Evolutionary conservation across 2,329 filamentous ascomycete genomes (phyloP).

Genomic region (Colletotrichum horii): DNA sequence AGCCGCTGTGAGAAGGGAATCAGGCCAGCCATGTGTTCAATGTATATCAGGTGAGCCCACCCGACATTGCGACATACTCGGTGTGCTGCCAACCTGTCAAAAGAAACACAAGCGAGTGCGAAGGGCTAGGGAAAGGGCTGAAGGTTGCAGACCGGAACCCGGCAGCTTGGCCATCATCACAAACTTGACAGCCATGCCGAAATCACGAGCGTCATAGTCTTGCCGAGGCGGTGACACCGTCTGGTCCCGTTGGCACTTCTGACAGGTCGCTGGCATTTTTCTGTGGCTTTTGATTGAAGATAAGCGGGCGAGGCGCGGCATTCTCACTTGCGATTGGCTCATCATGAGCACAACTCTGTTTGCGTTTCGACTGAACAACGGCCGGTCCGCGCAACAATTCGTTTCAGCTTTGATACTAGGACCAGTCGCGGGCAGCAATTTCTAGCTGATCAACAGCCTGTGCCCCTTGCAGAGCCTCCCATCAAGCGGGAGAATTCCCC

Average conservation of each 20-base stretch:
- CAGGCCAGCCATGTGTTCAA: not conserved
- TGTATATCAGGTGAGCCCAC: not conserved
- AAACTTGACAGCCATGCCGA: not conserved
- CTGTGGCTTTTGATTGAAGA: not conserved
- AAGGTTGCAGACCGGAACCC: not conserved
- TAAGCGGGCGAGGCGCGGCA: not conserved
- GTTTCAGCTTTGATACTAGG: constrained; percentile 17
- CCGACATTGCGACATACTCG: not conserved
- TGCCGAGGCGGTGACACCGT: not conserved
- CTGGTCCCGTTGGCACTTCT: not conserved
- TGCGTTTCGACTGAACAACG: constrained; percentile 12
- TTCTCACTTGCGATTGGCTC: constrained; percentile 4
- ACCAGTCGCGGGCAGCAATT: not conserved
- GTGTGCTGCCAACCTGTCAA: not conserved
- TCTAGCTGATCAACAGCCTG: not conserved
- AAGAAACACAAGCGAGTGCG: not conserved
- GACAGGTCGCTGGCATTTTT: not conserved
- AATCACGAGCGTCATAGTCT: not conserved
- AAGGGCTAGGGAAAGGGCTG: not conserved
- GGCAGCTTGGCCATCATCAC: not conserved
- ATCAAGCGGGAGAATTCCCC: not conserved
- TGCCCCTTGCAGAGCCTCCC: not conserved
- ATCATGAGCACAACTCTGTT: not conserved
- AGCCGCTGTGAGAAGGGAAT: not conserved
- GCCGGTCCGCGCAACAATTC: not conserved